phyloP scores from a whole-genome alignment of 140 eudicot genomes.

The Oenanthe javanica region DNA sequence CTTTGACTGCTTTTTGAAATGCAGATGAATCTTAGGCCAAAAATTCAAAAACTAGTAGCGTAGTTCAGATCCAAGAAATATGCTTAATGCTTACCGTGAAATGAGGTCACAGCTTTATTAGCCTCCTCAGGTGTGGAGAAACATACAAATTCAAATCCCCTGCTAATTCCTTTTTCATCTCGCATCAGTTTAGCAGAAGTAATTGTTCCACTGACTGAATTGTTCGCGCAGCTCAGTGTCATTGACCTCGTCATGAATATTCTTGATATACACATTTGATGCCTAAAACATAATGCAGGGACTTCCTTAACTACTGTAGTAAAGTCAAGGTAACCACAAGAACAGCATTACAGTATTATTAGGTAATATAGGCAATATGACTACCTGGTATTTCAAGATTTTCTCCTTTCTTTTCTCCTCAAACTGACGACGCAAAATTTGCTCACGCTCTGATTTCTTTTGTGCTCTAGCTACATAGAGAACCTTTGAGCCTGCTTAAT shows the following conservation, averaged over 20 bases:
- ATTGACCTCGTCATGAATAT: conserved; percentile 55
- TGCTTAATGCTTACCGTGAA: conserved; percentile 64
- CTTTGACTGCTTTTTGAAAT: neutral
- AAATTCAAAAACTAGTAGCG: neutral
- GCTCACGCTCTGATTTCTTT: conserved; percentile 79
- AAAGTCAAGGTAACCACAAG: neutral
- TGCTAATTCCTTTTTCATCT: conserved; percentile 69
- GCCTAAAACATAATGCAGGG: conserved; percentile 34
- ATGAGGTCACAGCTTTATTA: conserved; percentile 50
- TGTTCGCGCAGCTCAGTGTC: conserved; percentile 58
- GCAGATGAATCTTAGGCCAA: neutral
- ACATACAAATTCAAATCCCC: conserved; percentile 90
- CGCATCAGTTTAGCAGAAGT: conserved; percentile 77
- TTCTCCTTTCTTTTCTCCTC: conserved; percentile 78
- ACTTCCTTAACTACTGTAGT: neutral
- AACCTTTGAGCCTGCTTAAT: conserved; percentile 53
- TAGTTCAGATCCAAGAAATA: neutral
- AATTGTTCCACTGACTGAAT: conserved; percentile 72
- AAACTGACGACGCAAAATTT: conserved; percentile 53
- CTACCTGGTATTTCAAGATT: conserved; percentile 58
- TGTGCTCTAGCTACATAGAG: conserved; percentile 85
- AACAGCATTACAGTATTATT: neutral
- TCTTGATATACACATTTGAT: conserved; percentile 77
- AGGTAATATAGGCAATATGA: neutral
- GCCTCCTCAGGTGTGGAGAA: conserved; percentile 84